Conservation (phyloP, 805 yeast species). For the Wickerhamomyces strasburgensis region DNA sequence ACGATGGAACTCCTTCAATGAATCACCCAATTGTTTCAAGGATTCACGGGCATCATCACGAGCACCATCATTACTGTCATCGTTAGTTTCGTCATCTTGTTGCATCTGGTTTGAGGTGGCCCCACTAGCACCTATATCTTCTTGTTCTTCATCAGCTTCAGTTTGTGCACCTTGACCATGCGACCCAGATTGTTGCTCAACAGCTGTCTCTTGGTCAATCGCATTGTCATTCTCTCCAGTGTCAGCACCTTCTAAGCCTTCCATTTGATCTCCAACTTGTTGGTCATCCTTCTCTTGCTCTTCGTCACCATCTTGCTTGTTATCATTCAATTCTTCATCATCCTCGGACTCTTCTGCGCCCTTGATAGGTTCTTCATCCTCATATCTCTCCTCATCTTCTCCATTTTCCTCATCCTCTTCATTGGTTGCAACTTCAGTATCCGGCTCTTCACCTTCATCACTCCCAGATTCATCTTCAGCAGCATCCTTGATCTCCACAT, state of each 20-base stretch:
- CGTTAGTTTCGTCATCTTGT: constrained; percentile 37
- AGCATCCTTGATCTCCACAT: constrained; percentile 33
- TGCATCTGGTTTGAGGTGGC: constrained; percentile 40
- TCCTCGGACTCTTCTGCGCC: constrained; percentile 30
- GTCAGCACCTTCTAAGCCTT: constrained; percentile 52
- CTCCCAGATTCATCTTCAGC: constrained; percentile 27
- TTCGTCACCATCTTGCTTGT: constrained; percentile 29
- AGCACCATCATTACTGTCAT: constrained; percentile 44
- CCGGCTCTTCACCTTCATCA: constrained; percentile 26
- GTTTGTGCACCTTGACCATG: constrained; percentile 59
- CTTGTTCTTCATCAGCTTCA: constrained; percentile 50
- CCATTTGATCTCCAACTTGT: constrained; percentile 39
- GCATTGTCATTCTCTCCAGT: constrained; percentile 37
- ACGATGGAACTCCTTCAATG: constrained; percentile 85
- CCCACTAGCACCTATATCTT: constrained; percentile 67
- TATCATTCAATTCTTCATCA: constrained; percentile 28
- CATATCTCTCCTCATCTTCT: constrained; percentile 29
- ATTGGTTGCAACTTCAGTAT: constrained; percentile 25
- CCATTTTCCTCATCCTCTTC: constrained; percentile 32
- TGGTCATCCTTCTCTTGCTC: constrained; percentile 37
- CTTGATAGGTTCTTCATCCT: constrained; percentile 28
- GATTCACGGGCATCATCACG: constrained; percentile 70
- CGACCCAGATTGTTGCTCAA: constrained; percentile 55
- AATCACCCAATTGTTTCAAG: constrained; percentile 84
- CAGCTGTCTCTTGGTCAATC: constrained; percentile 52